These are phyloP conservation scores for Psidium friedrichsthalianum DNA, from an alignment of 345 rosid genomes.

Conservation along the genomic window DNA sequence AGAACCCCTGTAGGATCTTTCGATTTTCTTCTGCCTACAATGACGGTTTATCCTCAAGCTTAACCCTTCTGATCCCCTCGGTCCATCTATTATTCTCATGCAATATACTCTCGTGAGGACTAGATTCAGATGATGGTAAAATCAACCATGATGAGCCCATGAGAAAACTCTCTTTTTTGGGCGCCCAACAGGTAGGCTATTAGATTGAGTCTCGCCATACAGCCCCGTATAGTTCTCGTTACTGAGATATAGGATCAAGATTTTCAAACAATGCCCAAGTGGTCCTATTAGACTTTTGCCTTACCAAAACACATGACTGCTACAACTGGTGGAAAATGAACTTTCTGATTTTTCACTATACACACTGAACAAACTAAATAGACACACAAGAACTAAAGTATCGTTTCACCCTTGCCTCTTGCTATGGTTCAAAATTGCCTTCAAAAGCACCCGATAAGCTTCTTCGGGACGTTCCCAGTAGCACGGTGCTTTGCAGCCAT, in stretches of 20 bases:
- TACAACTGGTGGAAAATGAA: neutral
- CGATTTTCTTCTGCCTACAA: neutral
- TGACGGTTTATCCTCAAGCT: neutral
- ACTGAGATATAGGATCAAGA: neutral
- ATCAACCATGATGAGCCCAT: neutral
- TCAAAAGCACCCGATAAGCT: conserved; percentile 67
- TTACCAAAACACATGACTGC: neutral
- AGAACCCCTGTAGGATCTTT: neutral
- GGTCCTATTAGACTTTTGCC: neutral
- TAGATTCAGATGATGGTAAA: neutral
- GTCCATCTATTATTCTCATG: neutral
- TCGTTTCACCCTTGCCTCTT: neutral
- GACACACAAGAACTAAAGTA: neutral
- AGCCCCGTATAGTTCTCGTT: no score
- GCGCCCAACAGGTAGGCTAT: no score
- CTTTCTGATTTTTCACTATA: neutral
- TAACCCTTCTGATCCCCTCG: neutral
- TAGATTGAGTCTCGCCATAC: no score
- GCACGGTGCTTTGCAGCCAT: conserved; percentile 78
- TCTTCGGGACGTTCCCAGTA: conserved; percentile 68
- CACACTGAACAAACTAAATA: neutral
- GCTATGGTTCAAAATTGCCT: neutral
- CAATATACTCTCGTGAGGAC: neutral
- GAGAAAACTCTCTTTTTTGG: no score
- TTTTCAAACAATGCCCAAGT: neutral